Base-by-base conservation (phyloP, 148 eudicot genomes). In the Rheum nobile region DNA sequence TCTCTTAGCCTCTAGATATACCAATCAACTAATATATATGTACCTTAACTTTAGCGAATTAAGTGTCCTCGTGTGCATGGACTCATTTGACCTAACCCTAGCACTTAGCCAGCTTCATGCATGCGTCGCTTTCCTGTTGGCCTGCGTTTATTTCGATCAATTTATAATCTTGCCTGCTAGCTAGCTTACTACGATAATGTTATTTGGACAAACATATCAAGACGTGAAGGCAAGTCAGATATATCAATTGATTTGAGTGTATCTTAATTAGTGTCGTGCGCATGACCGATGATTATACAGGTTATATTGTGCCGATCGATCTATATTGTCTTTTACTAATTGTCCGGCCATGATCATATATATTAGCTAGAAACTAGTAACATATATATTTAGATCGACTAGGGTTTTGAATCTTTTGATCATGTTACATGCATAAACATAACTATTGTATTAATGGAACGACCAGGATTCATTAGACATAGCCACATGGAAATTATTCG, bases 31-130 rank as follows among this genome's bases (percentile, higher is more conserved):
- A 35, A 35, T 35, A 35, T 35, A 35, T 54, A 8, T 54, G 29
- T 29, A 59, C 0, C 2, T 59, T 59, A 34, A 65, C 39, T 65
- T 32, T 31, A 65, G 70, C 39, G 8, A 32, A n/a, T n/a, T n/a
- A n/a, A 65, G 22, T 32, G 70, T 65, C 70, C 70, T 65, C 70
- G 70, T 65, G 70, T 65, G 70, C 70, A 65, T 65, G 70, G 39
- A 13, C n/a, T 65, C 39, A 65, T 65, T 65, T 34, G 70, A 32
- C 38, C 38, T 59, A 55, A 22, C 61, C 26, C 61, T 24, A 46
- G 5, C 52, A 17, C n/a, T 22, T 59, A 28, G 67, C 13, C 67
- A 26, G 34, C 12, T 24, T 10, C 67, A 26, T 28, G 67, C 34
- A 59, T 59, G 1, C 17, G 8, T 28, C 19, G 31, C 22, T 50